phyloP scores from a whole-genome alignment of 176 grass and related monocot genomes.

The Aegilops longissima region DNA sequence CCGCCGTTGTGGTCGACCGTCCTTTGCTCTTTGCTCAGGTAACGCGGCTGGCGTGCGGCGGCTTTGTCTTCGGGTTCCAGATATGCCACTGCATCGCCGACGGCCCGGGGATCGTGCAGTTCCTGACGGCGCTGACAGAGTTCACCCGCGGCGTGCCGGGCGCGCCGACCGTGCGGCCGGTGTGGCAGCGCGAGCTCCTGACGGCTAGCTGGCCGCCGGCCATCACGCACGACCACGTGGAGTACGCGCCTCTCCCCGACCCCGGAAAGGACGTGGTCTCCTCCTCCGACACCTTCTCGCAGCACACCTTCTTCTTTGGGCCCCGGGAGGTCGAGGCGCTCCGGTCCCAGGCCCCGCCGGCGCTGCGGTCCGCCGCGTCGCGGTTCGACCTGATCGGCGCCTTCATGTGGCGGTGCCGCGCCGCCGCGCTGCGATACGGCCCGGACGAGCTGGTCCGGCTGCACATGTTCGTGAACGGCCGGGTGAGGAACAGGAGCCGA shows the following conservation, averaged over 20 bases:
- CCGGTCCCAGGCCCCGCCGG: neutral
- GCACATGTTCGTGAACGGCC: constrained; percentile 30
- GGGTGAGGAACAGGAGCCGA: constrained; percentile 5
- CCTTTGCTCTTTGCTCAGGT: constrained; percentile 21
- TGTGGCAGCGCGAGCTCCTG: constrained; percentile 36
- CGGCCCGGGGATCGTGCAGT: constrained; percentile 28
- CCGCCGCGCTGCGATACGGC: constrained; percentile 29
- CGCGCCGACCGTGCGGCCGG: constrained; percentile 28
- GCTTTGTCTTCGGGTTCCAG: constrained; percentile 30
- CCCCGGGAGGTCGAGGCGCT: neutral
- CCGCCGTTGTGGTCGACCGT: constrained; percentile 7
- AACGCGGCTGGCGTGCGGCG: constrained; percentile 22
- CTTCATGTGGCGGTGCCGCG: constrained; percentile 40
- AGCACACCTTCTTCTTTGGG: neutral
- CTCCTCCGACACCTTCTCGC: neutral
- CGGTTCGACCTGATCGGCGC: constrained; percentile 40
- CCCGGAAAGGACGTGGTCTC: neutral
- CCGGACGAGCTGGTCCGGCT: neutral
- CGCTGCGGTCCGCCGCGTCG: neutral
- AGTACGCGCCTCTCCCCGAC: constrained; percentile 26
- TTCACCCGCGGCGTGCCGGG: constrained; percentile 12
- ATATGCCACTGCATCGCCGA: constrained; percentile 44
- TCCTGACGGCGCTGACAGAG: constrained; percentile 24
- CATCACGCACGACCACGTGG: constrained; percentile 21
- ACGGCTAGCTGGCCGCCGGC: neutral